These are phyloP conservation scores for Penicillium waksmanii DNA, from an alignment of 495 filamentous ascomycete genomes.

Conservation along the genomic window DNA sequence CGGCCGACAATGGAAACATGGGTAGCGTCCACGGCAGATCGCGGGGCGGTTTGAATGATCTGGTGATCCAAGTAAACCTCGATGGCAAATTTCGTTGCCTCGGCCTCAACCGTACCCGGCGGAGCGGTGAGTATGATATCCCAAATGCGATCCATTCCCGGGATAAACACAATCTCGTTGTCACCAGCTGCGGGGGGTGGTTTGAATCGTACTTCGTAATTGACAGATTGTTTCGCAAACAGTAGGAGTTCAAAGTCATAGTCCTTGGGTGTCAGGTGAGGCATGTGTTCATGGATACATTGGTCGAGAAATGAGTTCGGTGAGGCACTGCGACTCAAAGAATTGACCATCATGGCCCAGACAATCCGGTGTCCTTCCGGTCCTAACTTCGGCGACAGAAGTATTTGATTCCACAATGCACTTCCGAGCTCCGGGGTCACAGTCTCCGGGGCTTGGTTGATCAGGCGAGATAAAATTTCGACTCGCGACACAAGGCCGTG, in stretches of 20 bases:
- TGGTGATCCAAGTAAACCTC: constrained; percentile 70
- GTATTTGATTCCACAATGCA: constrained; percentile 68
- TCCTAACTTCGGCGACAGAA: constrained; percentile 60
- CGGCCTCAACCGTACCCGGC: constrained; percentile 66
- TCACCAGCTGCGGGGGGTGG: constrained; percentile 41
- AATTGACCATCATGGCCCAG: constrained; percentile 67
- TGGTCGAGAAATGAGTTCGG: constrained; percentile 67
- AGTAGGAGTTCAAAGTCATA: constrained; percentile 68
- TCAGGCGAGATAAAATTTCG: constrained; percentile 59
- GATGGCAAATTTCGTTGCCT: constrained; percentile 71
- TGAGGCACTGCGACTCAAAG: constrained; percentile 45
- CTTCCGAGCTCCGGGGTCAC: constrained; percentile 64
- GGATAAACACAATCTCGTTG: constrained; percentile 54
- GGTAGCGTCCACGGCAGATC: constrained; percentile 62
- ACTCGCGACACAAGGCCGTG: constrained; percentile 54
- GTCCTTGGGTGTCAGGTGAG: constrained; percentile 60
- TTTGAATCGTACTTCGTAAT: constrained; percentile 50
- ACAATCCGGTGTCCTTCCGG: constrained; percentile 59
- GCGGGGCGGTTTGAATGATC: constrained; percentile 43
- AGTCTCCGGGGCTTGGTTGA: constrained; percentile 59
- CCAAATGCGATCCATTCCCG: constrained; percentile 81
- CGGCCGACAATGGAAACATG: constrained; percentile 78
- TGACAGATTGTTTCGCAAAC: constrained; percentile 64
- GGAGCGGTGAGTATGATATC: constrained; percentile 74
- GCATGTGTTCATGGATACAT: constrained; percentile 69